phyloP scores from a whole-genome alignment of 2,329 filamentous ascomycete genomes.

The Drechmeria coniospora region DNA sequence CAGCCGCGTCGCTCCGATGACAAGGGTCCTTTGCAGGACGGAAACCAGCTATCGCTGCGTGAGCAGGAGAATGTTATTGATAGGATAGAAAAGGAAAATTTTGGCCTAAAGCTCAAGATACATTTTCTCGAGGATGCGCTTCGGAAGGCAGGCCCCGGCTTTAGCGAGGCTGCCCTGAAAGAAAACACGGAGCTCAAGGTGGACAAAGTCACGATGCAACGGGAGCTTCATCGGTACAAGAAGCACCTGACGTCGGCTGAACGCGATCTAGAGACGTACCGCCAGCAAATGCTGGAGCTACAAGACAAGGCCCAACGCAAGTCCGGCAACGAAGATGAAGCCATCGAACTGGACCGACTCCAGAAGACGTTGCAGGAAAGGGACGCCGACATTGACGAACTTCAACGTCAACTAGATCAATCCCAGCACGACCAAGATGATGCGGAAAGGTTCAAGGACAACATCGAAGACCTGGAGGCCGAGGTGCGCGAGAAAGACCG shows the following conservation, averaged over 20 bases:
- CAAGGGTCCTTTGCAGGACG: constrained; percentile 61
- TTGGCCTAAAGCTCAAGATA: constrained; percentile 90
- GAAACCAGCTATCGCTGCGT: constrained; percentile 78
- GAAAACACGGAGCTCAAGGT: constrained; percentile 97
- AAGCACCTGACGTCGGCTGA: constrained; percentile 74
- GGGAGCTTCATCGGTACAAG: constrained; percentile 72
- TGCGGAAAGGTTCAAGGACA: constrained; percentile 53
- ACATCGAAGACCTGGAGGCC: constrained; percentile 61
- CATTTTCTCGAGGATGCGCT: constrained; percentile 90
- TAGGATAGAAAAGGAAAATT: constrained; percentile 96
- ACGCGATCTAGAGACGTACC: constrained; percentile 71
- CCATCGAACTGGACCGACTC: constrained; percentile 42
- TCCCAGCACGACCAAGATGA: constrained; percentile 41
- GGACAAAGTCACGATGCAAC: constrained; percentile 75
- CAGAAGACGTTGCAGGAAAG: constrained; percentile 40
- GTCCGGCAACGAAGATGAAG: constrained; percentile 55
- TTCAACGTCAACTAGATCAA: constrained; percentile 43
- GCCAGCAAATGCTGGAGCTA: constrained; percentile 65
- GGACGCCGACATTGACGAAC: constrained; percentile 43
- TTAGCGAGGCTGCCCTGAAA: constrained; percentile 74
- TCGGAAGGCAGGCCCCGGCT: constrained; percentile 73
- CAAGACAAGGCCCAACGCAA: constrained; percentile 68
- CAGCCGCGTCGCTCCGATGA: constrained; percentile 47
- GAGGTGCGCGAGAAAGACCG: constrained; percentile 64
- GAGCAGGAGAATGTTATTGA: constrained; percentile 95